phyloP scores from a whole-genome alignment of 305 asterid genomes.

The Fraxinus paxiana region DNA sequence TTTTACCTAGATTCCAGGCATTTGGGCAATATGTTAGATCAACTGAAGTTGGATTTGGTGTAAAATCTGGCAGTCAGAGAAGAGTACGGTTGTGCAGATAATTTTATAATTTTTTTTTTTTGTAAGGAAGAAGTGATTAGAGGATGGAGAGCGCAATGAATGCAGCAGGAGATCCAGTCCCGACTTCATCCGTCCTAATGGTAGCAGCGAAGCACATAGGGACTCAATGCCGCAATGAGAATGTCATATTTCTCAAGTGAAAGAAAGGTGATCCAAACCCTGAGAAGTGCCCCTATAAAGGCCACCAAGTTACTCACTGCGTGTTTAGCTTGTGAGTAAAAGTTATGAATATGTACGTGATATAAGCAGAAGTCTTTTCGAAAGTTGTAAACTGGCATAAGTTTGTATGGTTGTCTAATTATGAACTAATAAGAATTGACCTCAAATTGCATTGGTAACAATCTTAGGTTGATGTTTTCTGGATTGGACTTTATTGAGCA shows the following conservation, averaged over 20 bases:
- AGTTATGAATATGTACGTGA: neutral
- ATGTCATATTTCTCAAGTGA: constrained; percentile 38
- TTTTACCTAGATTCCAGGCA: neutral
- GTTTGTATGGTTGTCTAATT: neutral
- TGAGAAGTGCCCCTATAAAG: constrained; percentile 35
- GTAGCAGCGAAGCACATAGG: constrained; percentile 35
- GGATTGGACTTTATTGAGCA: constrained; percentile 9
- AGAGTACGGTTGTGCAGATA: neutral
- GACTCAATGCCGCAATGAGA: constrained; percentile 28
- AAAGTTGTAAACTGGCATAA: neutral
- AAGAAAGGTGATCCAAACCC: constrained; percentile 41
- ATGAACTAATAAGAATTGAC: neutral
- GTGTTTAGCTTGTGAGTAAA: constrained; percentile 37
- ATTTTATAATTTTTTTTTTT: neutral
- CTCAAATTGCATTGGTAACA: neutral
- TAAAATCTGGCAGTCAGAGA: neutral
- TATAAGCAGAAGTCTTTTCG: neutral
- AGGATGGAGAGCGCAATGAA: constrained; percentile 20
- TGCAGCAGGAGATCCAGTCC: constrained; percentile 25
- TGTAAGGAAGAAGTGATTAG: neutral
- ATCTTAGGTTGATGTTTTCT: neutral
- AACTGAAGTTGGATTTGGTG: no score
- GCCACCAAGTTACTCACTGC: constrained; percentile 37
- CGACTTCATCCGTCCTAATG: constrained; percentile 19
- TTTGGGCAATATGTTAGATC: neutral